phyloP scores from a whole-genome alignment of 2,329 filamentous ascomycete species.

The Claviceps humidiphila region DNA sequence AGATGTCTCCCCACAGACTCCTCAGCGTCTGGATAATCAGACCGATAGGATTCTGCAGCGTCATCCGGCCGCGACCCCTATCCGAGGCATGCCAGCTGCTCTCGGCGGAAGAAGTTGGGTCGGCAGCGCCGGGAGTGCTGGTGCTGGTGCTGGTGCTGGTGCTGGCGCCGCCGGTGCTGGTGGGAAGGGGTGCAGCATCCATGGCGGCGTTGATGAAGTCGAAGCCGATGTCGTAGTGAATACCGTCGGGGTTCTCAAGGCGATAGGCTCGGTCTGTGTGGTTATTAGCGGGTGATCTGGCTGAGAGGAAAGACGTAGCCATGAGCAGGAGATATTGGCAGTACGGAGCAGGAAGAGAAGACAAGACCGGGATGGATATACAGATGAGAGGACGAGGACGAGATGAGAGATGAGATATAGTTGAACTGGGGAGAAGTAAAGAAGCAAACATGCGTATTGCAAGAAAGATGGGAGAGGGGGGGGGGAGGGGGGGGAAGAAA shows the following conservation, averaged over 20 bases:
- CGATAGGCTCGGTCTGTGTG: slow-evolving; percentile 5
- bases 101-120: slow-evolving; percentile 1
- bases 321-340: no score
- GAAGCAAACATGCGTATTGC: no score
- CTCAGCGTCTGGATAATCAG: neutral
- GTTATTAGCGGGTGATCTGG: neutral
- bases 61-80: slow-evolving; percentile 1
- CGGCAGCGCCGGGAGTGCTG: neutral
- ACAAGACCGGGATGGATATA: no score
- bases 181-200: slow-evolving; percentile 1
- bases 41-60: slow-evolving; percentile 2
- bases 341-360: no score
- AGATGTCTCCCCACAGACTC: neutral
- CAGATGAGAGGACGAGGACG: neutral
- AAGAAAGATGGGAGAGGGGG: neutral
- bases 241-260: slow-evolving; percentile 12
- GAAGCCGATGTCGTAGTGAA: slow-evolving; percentile 11
- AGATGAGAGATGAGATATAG: neutral
- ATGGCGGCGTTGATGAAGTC: slow-evolving; percentile 12
- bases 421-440: no score
- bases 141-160: neutral
- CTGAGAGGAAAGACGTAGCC: neutral
- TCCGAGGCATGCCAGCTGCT: neutral
- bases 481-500: fast-evolving
- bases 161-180: neutral